phyloP scores from a whole-genome alignment of 2,329 filamentous ascomycete genomes.

The Colletotrichum eremochloae region DNA sequence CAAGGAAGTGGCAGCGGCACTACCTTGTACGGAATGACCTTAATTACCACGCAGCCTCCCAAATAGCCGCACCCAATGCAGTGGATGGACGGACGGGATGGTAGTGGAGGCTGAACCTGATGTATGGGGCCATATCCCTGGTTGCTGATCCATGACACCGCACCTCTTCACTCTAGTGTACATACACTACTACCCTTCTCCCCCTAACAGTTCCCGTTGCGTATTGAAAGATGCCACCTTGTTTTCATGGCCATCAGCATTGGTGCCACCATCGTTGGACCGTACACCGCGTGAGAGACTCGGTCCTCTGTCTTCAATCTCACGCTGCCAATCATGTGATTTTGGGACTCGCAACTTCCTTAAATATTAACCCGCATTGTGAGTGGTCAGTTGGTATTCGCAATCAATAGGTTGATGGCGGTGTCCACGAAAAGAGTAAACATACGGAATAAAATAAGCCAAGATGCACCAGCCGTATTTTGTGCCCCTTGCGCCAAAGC shows the following conservation, averaged over 20 bases:
- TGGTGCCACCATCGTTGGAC: background rate
- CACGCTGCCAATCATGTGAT: background rate
- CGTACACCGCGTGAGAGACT: background rate
- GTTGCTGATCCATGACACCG: background rate
- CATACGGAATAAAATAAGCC: background rate
- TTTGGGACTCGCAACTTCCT: background rate
- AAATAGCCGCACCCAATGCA: constrained; percentile 35
- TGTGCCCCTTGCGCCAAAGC: constrained; percentile 11
- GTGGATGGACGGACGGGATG: constrained; percentile 33
- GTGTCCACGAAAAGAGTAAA: background rate
- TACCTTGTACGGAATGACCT: background rate
- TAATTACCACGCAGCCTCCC: constrained; percentile 1
- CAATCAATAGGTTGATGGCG: background rate
- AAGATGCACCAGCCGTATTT: constrained; percentile 1
- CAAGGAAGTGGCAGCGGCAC: background rate
- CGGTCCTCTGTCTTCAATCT: background rate
- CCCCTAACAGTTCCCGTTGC: background rate
- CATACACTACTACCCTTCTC: background rate
- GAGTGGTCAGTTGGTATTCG: background rate
- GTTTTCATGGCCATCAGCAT: background rate
- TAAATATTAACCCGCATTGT: background rate
- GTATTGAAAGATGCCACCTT: background rate
- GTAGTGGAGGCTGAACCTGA: constrained; percentile 38
- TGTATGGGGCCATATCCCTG: constrained; percentile 11
- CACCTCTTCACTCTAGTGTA: background rate